Evolutionary conservation across 345 rosid genomes (phyloP).

Genomic region (Populus euphratica): DNA sequence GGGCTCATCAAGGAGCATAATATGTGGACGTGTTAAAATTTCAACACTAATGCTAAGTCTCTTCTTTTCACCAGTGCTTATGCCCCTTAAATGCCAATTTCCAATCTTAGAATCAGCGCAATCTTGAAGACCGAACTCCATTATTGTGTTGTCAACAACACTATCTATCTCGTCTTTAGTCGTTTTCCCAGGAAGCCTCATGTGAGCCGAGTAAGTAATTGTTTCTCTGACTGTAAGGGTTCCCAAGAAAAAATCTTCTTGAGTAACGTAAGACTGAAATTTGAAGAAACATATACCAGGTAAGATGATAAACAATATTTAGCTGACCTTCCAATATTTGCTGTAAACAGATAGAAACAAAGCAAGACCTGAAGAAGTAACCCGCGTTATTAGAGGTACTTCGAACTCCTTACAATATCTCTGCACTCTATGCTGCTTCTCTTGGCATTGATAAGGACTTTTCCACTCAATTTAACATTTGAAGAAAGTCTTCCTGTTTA

Average conservation of each 20-base stretch:
- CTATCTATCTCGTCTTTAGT: constrained; percentile 10
- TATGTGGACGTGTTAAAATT: constrained; percentile 20
- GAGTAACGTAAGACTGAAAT: constrained; percentile 22
- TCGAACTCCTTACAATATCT: constrained; percentile 22
- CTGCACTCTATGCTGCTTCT: constrained; percentile 3
- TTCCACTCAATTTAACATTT: constrained; percentile 20
- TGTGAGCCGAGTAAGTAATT: constrained; percentile 26
- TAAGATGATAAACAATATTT: neutral
- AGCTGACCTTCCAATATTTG: neutral
- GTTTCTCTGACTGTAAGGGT: constrained; percentile 34
- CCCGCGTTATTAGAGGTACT: neutral
- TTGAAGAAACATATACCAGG: constrained; percentile 4
- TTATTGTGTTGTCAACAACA: constrained; percentile 23
- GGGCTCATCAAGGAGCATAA: constrained; percentile 38
- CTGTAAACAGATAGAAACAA: neutral
- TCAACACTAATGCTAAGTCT: constrained; percentile 37
- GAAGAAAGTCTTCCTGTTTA: constrained; percentile 22
- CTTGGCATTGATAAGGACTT: constrained; percentile 18
- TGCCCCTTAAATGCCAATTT: constrained; percentile 35
- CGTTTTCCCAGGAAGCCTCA: constrained; percentile 21
- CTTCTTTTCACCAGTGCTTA: constrained; percentile 36
- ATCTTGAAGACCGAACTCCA: constrained; percentile 34
- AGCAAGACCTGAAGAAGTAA: neutral
- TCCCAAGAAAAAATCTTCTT: constrained; percentile 16
- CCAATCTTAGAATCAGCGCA: constrained; percentile 28